Conservation (phyloP, 257 asterid genomes). For the Eustoma russellianum region DNA sequence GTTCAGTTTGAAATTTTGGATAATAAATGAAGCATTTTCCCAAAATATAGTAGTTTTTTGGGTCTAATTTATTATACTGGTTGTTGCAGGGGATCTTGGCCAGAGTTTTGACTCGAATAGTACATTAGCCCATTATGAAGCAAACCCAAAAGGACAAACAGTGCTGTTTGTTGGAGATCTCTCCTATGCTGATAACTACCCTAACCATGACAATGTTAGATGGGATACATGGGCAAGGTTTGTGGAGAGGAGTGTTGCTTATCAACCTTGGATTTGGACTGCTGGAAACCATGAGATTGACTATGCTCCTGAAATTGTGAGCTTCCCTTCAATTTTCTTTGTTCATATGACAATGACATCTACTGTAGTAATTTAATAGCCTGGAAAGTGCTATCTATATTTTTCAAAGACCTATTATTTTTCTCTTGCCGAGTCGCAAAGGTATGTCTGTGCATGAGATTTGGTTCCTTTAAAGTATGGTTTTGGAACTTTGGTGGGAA, state of each 20-base stretch:
- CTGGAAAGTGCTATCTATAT: no score
- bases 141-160: slow-evolving; percentile 66
- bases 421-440: no score
- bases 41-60: no score
- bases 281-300: slow-evolving; percentile 84
- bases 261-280: slow-evolving; percentile 96
- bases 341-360: no score
- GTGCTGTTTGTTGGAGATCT: slow-evolving; percentile 79
- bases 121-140: slow-evolving; percentile 69
- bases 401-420: no score
- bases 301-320: slow-evolving; percentile 69
- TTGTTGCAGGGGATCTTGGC: slow-evolving; percentile 69
- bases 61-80: not conserved
- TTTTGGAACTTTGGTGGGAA: no score
- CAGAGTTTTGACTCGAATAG: slow-evolving; percentile 69
- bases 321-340: slow-evolving; percentile 6
- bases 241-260: slow-evolving; percentile 69
- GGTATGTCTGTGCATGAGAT: no score
- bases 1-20: not conserved
- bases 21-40: not conserved
- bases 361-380: no score
- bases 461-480: no score
- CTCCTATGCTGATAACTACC: slow-evolving; percentile 68
- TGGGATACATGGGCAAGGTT: slow-evolving; percentile 96
- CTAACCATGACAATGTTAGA: slow-evolving; percentile 63